Base-by-base conservation (phyloP, 306 rosid genomes). In the Cucurbita pepo region DNA sequence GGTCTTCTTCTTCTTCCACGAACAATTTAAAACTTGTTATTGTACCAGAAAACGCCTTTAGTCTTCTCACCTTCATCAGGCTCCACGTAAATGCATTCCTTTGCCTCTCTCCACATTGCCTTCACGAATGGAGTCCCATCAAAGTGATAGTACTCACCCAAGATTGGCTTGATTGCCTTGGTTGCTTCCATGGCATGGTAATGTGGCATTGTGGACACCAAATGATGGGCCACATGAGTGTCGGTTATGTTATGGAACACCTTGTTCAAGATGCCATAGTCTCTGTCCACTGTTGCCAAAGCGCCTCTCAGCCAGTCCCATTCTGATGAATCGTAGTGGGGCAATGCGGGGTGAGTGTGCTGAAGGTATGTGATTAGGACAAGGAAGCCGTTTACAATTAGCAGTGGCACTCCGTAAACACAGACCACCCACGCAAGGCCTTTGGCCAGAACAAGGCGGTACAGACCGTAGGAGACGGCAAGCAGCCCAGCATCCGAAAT, bases 271-370 rank as follows among this genome's bases (percentile, higher is more conserved):
- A 94, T 71, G 8, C 98, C 98, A 40, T 94, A 94, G 73, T 91
- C 97, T 63, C 98, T 82, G 77, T 90, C 98, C 5, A 89, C 92
- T 0, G 97, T 94, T 8, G 98, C 96, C 70, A 94, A 72, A 8
- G 98, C 98, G 78, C 98, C 97, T 72, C 88, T 88, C 47, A 94
- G 50, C 98, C 98, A 94, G 78, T 90, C 95, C 98, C 98, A 94
- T 79, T 94, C 98, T 0, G 91, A 82, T 5, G 92, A 79, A 77
- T 89, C 91, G 48, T 94, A 94, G 65, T 89, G 98, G 0, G 98
- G 98, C 83, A 94, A 78, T 6, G 98, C 79, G 2, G 95, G 87
- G 78, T 94, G 98, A 58, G 98, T 94, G 66, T 94, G 98, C 83
- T 94, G 98, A 86, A 94, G 79, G 78, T 1, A 90, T n/a, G 98